Base-by-base conservation (phyloP, 371 early-diverging fungal species). In the Apophysomyces ossiformis region DNA sequence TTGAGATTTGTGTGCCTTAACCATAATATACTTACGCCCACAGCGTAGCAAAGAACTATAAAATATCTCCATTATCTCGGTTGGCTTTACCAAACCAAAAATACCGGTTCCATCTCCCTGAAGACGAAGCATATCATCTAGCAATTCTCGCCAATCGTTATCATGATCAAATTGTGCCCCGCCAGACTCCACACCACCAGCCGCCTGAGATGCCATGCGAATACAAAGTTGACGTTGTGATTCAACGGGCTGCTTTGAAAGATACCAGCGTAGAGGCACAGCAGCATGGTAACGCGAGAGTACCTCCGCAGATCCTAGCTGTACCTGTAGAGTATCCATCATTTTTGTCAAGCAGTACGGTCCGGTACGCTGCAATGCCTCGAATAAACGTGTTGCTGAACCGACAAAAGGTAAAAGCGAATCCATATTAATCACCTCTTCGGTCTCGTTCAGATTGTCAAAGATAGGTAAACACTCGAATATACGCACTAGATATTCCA, bases 381-480 rank as follows among this genome's bases (percentile, higher is more conserved):
- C 68, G 41, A 82, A 83, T 32, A 84, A 46, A 2, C 69, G 77
- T 11, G 71, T 41, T 1, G 74, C 67, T 41, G 75, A 62, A 57
- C 57, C 69, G 16, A 72, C 58, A 9, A 58, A 43, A 7, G 63
- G 57, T 2, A 74, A 61, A 2, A 76, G n/a, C 1, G 77, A 60
- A 15, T 69, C 81, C 75, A 82, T 82, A 7, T 68, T 60, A 0
- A 57, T 39, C 5, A 58, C 50, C 8, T 69, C 64, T 26, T 66
- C 62, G 8, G 54, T 37, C 5, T 63, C 67, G 0, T 63, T 57
- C 1, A 65, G 69, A 21, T 68, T 60, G 50, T 71, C 75, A 70
- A 89, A 87, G n/a, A 85, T 75, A 3, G 90, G 91, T 1, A 90
- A 67, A 43, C 87, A 86, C 63, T 87, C 89, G 69, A 85, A 86